A percentile compares a stretch with the other conserved stretches of the same genome.
Conservation (phyloP, 495 filamentous ascomycete species). For the Hypoxylon fragiforme region DNA sequence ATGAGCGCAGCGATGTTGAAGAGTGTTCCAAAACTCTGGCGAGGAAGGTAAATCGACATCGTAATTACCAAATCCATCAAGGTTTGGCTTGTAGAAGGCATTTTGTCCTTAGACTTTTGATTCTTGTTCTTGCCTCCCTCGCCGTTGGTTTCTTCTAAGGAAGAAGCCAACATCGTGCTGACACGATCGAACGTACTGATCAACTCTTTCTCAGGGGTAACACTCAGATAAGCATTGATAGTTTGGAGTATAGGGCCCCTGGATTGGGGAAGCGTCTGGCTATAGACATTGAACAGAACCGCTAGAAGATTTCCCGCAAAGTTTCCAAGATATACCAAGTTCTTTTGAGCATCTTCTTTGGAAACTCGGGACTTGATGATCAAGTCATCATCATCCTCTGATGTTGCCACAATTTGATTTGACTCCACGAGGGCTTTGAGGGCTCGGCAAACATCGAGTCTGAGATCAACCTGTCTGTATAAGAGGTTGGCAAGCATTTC, state of each 20-base stretch:
- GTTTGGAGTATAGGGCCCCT: slow-evolving; percentile 87
- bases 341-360: slow-evolving; percentile 72
- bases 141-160: slow-evolving; percentile 63
- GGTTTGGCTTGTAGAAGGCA: slow-evolving; percentile 93
- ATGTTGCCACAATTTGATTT: slow-evolving; percentile 72
- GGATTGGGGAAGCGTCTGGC: slow-evolving; percentile 89
- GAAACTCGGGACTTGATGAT: slow-evolving; percentile 72
- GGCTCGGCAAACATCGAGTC: slow-evolving; percentile 81
- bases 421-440: slow-evolving; percentile 88
- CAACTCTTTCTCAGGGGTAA: slow-evolving; percentile 73
- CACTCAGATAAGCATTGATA: slow-evolving; percentile 91
- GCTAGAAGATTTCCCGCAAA: slow-evolving; percentile 88
- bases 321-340: slow-evolving; percentile 72
- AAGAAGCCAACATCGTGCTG: slow-evolving; percentile 75
- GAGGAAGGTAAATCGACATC: slow-evolving; percentile 88
- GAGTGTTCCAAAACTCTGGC: slow-evolving; percentile 75
- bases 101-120: slow-evolving; percentile 61
- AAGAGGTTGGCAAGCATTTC: slow-evolving; percentile 88
- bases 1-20: slow-evolving; percentile 83
- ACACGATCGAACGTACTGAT: slow-evolving; percentile 86
- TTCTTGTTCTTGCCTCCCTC: slow-evolving; percentile 65
- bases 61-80: slow-evolving; percentile 95
- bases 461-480: slow-evolving; percentile 86
- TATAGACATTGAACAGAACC: slow-evolving; percentile 97
- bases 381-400: slow-evolving; percentile 67